phyloP scores from a whole-genome alignment of 1,139 yeast species.

The Yamadazyma triangularis region DNA sequence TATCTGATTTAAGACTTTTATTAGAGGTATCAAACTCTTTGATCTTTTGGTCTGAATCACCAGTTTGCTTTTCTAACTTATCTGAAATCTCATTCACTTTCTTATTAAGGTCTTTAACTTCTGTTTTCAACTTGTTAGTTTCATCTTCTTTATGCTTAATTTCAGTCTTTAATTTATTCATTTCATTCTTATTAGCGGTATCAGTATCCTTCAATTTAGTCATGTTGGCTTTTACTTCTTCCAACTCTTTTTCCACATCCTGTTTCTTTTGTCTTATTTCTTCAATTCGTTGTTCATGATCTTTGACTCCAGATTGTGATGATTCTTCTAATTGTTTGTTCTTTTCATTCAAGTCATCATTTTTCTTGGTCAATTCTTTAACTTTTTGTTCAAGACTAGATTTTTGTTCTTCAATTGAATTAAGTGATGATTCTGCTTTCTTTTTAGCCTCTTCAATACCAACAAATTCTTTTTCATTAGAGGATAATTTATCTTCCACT shows the following conservation, averaged over 20 bases:
- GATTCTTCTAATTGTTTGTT: slow-evolving; percentile 16
- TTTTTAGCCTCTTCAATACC: slow-evolving; percentile 1
- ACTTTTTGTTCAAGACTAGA: slow-evolving; percentile 1
- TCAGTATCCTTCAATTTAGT: no score
- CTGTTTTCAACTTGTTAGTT: slow-evolving; percentile 7
- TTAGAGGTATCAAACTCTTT: not conserved
- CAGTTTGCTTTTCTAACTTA: no score
- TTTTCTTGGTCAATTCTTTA: slow-evolving; percentile 9
- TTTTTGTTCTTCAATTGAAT: slow-evolving; percentile 2
- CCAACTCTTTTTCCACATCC: slow-evolving; percentile 5
- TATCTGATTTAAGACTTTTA: not conserved
- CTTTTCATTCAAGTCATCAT: slow-evolving; percentile 12
- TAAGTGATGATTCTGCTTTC: slow-evolving; percentile 1
- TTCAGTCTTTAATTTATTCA: not conserved
- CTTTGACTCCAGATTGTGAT: no score
- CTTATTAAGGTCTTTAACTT: not conserved
- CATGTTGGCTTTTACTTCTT: not conserved
- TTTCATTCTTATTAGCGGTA: not conserved
- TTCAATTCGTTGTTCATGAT: slow-evolving; percentile 3
- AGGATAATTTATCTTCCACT: not conserved
- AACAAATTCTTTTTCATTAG: slow-evolving; percentile 3
- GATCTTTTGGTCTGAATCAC: not conserved
- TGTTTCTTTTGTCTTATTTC: slow-evolving; percentile 1
- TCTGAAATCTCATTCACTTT: not conserved
- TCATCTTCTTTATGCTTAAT: slow-evolving; percentile 13